Evolutionary conservation across 2,329 filamentous ascomycete species (phyloP), one percentile per base, ranked within the genome.

Genomic region (Trichoderma sp.): DNA sequence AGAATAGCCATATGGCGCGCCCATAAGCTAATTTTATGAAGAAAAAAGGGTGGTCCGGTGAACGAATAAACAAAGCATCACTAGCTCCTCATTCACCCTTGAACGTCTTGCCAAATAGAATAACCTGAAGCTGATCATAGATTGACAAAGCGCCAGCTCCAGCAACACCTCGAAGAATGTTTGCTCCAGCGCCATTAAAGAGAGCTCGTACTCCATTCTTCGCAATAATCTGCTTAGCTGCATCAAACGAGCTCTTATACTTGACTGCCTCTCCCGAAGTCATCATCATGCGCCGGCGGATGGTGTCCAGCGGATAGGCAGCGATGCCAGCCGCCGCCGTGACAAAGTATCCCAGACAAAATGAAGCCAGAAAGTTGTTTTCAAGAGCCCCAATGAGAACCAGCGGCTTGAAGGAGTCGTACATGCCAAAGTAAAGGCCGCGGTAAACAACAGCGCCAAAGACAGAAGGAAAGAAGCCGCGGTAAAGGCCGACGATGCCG

Each of bases 351-450:
- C 58, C 68, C 1, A 70, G 30, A 6, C 30, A 36, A 6, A 70
- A 70, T 8, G 68, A 70, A 13, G 59, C 68, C 3, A 70, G n/a
- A n/a, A 65, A 66, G 12, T 58, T 66, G 68, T 58, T 70, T 5
- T 70, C 43, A 4, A 47, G 17, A 55, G 68, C 17, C 11, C 68
- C 61, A 11, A 70, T 17, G 7, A 70, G 15, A 43, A 70, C n/a
- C 17, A 55, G 43, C 5, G 61, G 43, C 23, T 66, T 70, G 17
- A 70, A 70, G 8, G 61, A 55, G 34, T 70, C 61, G 17, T 70
- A 66, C 61, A 58, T 55, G 59, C 59, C 68, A 28, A 70, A 66
- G 23, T 70, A 70, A 12, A 70, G 59, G 1, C 47, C 39, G 0
- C 61, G 43, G 12, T 70, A 70, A 39, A 61, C 34, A 4, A 68